phyloP scores from a whole-genome alignment of 2,329 filamentous ascomycete species.

The Sclerotinia glacialis region DNA sequence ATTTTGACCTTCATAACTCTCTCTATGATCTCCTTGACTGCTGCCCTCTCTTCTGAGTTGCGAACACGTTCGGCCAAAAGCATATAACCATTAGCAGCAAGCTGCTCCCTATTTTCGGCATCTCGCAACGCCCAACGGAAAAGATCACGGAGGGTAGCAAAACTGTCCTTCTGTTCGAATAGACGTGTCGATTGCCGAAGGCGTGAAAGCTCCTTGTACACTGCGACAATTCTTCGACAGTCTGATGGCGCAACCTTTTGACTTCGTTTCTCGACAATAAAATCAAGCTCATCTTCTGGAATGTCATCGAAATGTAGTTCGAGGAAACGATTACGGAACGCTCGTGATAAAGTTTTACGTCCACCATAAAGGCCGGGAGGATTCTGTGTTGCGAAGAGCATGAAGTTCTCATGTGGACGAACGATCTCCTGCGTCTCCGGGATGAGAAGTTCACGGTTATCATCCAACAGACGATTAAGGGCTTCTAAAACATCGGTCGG shows the following conservation, averaged over 20 bases:
- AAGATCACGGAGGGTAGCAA: conserved; percentile 91
- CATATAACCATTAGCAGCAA: conserved; percentile 94
- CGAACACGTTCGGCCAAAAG: conserved; percentile 90
- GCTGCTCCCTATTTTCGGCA: conserved; percentile 80
- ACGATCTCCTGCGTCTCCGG: conserved; percentile 96
- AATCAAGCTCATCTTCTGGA: conserved; percentile 87
- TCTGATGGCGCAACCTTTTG: conserved; percentile 85
- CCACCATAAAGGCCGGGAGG: conserved; percentile 94
- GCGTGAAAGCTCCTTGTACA: conserved; percentile 89
- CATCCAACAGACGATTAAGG: conserved; percentile 89
- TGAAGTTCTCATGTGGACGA: conserved; percentile 88
- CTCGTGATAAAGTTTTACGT: conserved; percentile 85
- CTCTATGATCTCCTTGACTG: conserved; percentile 86
- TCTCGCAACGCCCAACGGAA: conserved; percentile 91
- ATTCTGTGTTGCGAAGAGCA: conserved; percentile 97
- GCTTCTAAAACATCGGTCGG: conserved; percentile 97
- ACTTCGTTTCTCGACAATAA: conserved; percentile 84
- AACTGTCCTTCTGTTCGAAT: conserved; percentile 96
- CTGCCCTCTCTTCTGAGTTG: conserved; percentile 79
- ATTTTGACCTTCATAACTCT: conserved; percentile 84
- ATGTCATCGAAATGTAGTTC: conserved; percentile 99
- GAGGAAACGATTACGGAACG: conserved; percentile 94
- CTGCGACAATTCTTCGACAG: conserved; percentile 83
- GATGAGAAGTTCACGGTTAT: conserved; percentile 92
- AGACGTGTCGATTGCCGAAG: conserved; percentile 85